These are phyloP conservation scores for Picea sitchensis DNA, from an alignment of 75 land plant species.

Conservation along the genomic window DNA sequence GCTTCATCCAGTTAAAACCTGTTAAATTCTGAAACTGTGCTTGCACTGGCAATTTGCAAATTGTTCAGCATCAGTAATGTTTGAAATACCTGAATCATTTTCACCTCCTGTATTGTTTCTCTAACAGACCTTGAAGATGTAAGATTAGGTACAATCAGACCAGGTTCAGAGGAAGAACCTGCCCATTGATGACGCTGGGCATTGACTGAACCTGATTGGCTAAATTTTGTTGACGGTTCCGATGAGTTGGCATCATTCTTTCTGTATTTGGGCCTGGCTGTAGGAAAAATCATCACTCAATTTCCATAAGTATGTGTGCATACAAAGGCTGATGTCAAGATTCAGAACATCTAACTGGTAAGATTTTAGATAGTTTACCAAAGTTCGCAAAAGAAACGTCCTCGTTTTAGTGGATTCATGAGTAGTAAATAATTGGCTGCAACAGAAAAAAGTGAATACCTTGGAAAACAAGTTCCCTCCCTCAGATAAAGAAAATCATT, in stretches of 20 bases:
- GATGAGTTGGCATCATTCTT: conserved; percentile 22
- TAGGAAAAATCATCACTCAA: conserved; percentile 5
- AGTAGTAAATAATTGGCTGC: neutral
- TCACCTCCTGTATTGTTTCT: conserved; percentile 81
- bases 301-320: neutral
- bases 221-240: conserved; percentile 2
- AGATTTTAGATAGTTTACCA: neutral
- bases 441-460: conserved; percentile 35
- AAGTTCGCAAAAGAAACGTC: neutral
- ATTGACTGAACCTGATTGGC: conserved; percentile 25
- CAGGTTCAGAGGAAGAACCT: conserved; percentile 17
- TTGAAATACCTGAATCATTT: conserved; percentile 76
- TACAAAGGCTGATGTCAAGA: neutral
- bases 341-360: neutral
- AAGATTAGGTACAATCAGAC: conserved; percentile 48
- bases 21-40: neutral
- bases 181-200: conserved; percentile 1
- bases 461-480: conserved; percentile 84
- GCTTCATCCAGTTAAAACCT: neutral
- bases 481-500: conserved; percentile 80
- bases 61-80: neutral
- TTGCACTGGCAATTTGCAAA: conserved; percentile 6
- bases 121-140: conserved; percentile 64
- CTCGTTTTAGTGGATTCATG: neutral
- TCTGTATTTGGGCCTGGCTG: conserved; percentile 79